Conservation (phyloP, 1,284 basidiomycete genomes). For the Chalciporus sp. region DNA sequence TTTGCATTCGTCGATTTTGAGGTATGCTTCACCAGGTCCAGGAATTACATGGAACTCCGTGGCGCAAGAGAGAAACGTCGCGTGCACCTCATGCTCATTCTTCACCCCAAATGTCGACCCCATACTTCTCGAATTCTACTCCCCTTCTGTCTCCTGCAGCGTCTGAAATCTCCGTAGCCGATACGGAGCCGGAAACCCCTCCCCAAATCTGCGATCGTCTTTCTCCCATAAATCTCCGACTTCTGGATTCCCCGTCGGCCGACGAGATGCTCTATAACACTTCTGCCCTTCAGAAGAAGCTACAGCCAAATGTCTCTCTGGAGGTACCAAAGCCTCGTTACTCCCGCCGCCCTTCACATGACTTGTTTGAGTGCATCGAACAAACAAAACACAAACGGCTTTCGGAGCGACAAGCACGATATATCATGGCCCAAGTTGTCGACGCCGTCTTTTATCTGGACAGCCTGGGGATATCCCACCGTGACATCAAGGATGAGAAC, state of each 20-base stretch:
- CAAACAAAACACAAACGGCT: constrained; percentile 78
- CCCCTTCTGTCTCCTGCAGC: constrained; percentile 60
- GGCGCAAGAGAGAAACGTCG: constrained; percentile 50
- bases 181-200: constrained; percentile 47
- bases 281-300: constrained; percentile 11
- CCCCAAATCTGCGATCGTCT: constrained; percentile 34
- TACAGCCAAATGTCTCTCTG: constrained; percentile 7
- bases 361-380: constrained; percentile 94
- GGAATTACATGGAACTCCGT: constrained; percentile 89
- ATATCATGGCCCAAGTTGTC: constrained; percentile 86
- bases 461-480: constrained; percentile 77
- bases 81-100: constrained; percentile 12
- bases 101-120: constrained; percentile 32
- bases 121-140: constrained; percentile 45
- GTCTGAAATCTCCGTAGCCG: constrained; percentile 48
- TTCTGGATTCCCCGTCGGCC: constrained; percentile 17
- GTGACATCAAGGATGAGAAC: constrained; percentile 96
- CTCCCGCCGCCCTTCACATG: constrained; percentile 79
- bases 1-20: not conserved
- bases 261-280: constrained; percentile 10
- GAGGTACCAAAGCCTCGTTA: constrained; percentile 50
- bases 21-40: constrained; percentile 61
- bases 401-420: constrained; percentile 76
- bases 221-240: constrained; percentile 25
- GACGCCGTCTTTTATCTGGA: constrained; percentile 84